Percentiles rank a stretch among this genome's conserved stretches.
Conservation (phyloP, 495 filamentous ascomycete species). For the Aspergillus hancockii region DNA sequence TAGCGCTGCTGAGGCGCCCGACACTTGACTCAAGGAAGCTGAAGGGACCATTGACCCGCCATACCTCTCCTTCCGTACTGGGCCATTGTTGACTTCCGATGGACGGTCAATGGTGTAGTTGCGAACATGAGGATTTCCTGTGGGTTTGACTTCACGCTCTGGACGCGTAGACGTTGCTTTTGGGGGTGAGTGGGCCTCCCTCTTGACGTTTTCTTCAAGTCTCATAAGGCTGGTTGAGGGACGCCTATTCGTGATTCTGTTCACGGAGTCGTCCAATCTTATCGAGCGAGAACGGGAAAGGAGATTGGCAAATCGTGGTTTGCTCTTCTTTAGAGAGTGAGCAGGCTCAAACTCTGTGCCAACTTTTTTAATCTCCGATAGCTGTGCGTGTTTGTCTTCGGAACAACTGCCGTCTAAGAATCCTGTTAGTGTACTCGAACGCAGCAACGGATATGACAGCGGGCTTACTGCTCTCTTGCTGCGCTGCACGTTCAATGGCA, state of each 20-base stretch:
- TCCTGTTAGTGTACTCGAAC: slow-evolving; percentile 12
- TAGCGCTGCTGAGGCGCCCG: slow-evolving; percentile 62
- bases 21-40: slow-evolving; percentile 61
- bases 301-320: slow-evolving; percentile 56
- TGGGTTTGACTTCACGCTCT: slow-evolving; percentile 62
- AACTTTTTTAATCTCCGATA: slow-evolving; percentile 29
- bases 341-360: slow-evolving; percentile 32
- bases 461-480: slow-evolving; percentile 36
- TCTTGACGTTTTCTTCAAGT: slow-evolving; percentile 39
- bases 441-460: not conserved
- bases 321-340: slow-evolving; percentile 40
- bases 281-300: slow-evolving; percentile 70
- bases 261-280: slow-evolving; percentile 50
- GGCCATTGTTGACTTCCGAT: slow-evolving; percentile 29
- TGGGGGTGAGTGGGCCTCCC: slow-evolving; percentile 31
- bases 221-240: slow-evolving; percentile 47
- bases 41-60: slow-evolving; percentile 54
- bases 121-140: slow-evolving; percentile 61
- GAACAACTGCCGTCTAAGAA: slow-evolving; percentile 20
- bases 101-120: slow-evolving; percentile 67
- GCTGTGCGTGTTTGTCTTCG: slow-evolving; percentile 28
- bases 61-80: slow-evolving; percentile 48
- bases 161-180: slow-evolving; percentile 62
- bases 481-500: slow-evolving; percentile 30
- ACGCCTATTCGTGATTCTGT: slow-evolving; percentile 37